Evolutionary conservation across 208 protist species (phyloP), one percentile per base, ranked within the genome.

Genomic region (Leishmania tarentolae): DNA sequence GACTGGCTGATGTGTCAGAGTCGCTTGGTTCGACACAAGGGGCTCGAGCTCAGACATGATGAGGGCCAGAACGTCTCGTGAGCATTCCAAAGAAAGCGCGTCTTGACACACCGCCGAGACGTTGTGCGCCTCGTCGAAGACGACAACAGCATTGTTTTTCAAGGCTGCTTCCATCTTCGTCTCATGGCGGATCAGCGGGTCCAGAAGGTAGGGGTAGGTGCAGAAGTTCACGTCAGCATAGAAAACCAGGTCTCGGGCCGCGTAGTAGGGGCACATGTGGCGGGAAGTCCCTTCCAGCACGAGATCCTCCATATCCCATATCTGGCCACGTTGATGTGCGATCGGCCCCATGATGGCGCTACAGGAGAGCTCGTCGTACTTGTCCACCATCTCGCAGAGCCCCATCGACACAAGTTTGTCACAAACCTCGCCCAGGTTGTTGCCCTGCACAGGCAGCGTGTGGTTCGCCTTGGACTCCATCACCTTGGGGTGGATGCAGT

Each of bases 141-240:
- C 96, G 75, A 99, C 79, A 71, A 99, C 93, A 5, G 89, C 73
- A 70, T 96, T 79, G 73, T 94, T 86, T n/a, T 92, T 81, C 13
- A 98, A 47, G 31, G 95, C 84, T 8, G 79, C 84, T 78, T 97
- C 88, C 86, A 91, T 95, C 52, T 95, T 95, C 70, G 88, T 94
- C 75, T 93, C 86, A 88, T 91, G 86, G 28, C 99, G 93, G 71
- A 99, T 98, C 8, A 88, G 47, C 17, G 95, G 92, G 81, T 99
- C 98, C 19, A 99, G 91, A n/a, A 99, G 79, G 85, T 99, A 99
- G 82, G 99, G 99, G 88, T 99, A 99, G 15, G 98, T 99, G 79
- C 96, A 92, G 77, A 99, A 99, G 75, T 98, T 92, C 35, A 99
- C 87, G 68, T 99, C 94, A 0, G 98, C 92, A 52, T 84, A 92